Evolutionary conservation across 192 early-diverging fungal species (phyloP), one percentile per base, ranked within the genome.

Genomic region (Obelidium mucronatum): DNA sequence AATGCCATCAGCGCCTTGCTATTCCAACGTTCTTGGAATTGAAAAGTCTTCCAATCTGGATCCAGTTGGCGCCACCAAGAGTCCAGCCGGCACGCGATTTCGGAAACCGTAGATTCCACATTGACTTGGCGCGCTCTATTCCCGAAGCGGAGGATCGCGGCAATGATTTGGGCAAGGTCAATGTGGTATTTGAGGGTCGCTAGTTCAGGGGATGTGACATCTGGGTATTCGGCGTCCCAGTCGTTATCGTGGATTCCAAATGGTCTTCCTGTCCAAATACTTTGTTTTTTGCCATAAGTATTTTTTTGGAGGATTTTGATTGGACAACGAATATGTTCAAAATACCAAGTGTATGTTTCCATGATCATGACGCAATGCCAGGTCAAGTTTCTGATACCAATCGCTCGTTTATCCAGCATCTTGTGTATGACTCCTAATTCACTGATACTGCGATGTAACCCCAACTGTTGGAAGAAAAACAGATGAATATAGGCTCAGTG

Each of bases 251-350:
- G 59, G 37, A 75, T 75, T 6, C 48, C 73, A 6, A 66, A 24
- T 51, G 73, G 73, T 42, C 73, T 33, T 19, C 73, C 73, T 5
- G 61, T 75, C 73, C 65, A 67, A n/a, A n/a, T n/a, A n/a, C n/a
- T n/a, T n/a, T n/a, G n/a, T n/a, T n/a, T n/a, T n/a, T n/a, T n/a
- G n/a, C n/a, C n/a, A n/a, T n/a, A n/a, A n/a, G n/a, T n/a, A n/a
- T n/a, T n/a, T n/a, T n/a, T n/a, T n/a, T n/a, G n/a, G n/a, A n/a
- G n/a, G n/a, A n/a, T n/a, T n/a, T n/a, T n/a, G n/a, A n/a, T n/a
- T n/a, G n/a, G n/a, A n/a, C n/a, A n/a, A n/a, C n/a, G n/a, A n/a
- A n/a, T n/a, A n/a, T n/a, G n/a, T n/a, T n/a, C n/a, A n/a, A n/a
- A n/a, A 31, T 66, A 51, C 22, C 73, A 26, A 37, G 53, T 75